Conservation (phyloP, 805 yeast genomes). For the Metschnikowia baotianmanensis region DNA sequence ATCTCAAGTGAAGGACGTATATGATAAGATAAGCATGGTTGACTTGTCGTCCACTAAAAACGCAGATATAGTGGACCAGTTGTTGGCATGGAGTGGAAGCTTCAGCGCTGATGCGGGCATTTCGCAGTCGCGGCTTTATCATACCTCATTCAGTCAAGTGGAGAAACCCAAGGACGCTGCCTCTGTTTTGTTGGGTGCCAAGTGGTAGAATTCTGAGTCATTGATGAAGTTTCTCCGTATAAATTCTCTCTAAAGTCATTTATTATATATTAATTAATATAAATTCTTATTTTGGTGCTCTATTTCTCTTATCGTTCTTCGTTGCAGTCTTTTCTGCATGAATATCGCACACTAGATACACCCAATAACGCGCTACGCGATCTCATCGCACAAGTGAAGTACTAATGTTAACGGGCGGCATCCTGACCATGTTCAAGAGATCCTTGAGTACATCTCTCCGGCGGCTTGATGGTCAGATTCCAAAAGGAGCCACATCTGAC, state of each 20-base stretch:
- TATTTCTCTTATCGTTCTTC: not conserved
- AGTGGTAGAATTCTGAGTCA: conserved; percentile 40
- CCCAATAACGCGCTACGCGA: not conserved
- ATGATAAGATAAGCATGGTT: conserved; percentile 29
- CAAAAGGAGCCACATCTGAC: not conserved
- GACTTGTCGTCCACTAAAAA: conserved; percentile 14
- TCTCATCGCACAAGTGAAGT: not conserved
- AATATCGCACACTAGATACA: not conserved
- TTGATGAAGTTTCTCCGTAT: too few species aligned
- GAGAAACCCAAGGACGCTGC: conserved; percentile 51
- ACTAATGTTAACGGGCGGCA: not conserved
- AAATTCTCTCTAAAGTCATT: too few species aligned
- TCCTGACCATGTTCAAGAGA: conserved; percentile 2
- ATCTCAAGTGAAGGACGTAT: conserved; percentile 30
- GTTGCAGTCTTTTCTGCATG: not conserved
- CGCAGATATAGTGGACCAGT: conserved; percentile 15
- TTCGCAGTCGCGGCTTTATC: conserved; percentile 36
- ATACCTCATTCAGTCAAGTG: conserved; percentile 49
- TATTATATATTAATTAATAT: not conserved
- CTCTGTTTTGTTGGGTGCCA: conserved; percentile 50
- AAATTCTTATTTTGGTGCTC: not conserved
- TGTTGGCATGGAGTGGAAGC: conserved; percentile 32
- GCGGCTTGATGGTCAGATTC: not conserved
- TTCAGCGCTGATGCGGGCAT: conserved; percentile 33
- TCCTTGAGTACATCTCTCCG: conserved; percentile 1